Percentiles rank a stretch among this genome's conserved stretches.
These are phyloP conservation scores for Mycena rosella DNA, from an alignment of 768 basidiomycete species.

Conservation along the genomic window DNA sequence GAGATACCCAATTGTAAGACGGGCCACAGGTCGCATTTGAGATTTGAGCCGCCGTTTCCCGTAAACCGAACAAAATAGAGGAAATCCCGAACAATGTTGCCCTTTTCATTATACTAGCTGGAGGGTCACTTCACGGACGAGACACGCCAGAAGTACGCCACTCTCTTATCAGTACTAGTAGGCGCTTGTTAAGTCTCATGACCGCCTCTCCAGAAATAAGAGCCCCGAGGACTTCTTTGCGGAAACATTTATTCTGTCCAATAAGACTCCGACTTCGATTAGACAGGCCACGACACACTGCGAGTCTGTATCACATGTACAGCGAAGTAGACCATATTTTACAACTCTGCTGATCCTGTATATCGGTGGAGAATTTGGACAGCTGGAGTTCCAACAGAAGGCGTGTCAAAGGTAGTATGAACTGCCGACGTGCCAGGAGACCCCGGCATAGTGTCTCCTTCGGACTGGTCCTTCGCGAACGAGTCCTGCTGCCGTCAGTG, in stretches of 20 bases:
- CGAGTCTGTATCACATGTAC: neutral
- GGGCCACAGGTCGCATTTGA: slow-evolving; percentile 9
- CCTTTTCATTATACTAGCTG: neutral
- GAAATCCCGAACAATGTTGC: neutral
- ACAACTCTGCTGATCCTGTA: slow-evolving; percentile 50
- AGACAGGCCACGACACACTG: neutral
- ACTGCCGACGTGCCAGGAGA: slow-evolving; percentile 36
- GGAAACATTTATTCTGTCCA: neutral
- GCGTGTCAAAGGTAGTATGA: slow-evolving; percentile 37
- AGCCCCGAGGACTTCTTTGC: no score
- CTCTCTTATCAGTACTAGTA: neutral
- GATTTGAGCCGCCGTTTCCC: neutral
- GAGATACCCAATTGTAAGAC: slow-evolving; percentile 35
- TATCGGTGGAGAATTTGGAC: slow-evolving; percentile 43
- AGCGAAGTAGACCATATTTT: slow-evolving; percentile 20
- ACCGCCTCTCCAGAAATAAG: neutral
- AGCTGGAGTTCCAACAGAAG: slow-evolving; percentile 41
- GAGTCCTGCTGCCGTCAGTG: slow-evolving; percentile 12
- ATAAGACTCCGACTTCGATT: neutral
- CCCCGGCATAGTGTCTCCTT: slow-evolving; percentile 32
- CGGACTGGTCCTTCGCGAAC: slow-evolving; percentile 22
- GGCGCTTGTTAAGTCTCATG: neutral
- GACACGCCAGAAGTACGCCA: neutral
- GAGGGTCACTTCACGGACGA: neutral
- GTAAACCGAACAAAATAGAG: neutral